phyloP scores from a whole-genome alignment of 2,329 filamentous ascomycete species.

The Penicillium frequentans region DNA sequence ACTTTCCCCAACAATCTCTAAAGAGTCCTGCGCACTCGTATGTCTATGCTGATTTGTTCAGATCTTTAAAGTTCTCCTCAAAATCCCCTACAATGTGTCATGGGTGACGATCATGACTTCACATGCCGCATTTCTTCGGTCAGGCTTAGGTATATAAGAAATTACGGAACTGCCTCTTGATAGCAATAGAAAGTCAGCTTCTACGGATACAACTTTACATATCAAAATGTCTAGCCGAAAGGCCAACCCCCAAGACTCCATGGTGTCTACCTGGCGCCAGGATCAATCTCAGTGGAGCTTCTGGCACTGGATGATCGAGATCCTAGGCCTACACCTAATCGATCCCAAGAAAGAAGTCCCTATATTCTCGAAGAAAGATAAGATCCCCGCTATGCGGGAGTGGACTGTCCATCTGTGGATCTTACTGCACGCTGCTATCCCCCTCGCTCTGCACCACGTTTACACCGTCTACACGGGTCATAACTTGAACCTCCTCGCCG shows the following conservation, averaged over 20 bases:
- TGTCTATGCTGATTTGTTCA: not conserved
- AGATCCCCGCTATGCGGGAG: constrained; percentile 42
- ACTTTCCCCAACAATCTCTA: not conserved
- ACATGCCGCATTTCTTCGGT: not conserved
- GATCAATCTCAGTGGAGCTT: constrained; percentile 26
- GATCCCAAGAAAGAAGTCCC: constrained; percentile 30
- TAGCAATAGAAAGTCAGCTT: not conserved
- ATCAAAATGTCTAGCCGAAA: not conserved
- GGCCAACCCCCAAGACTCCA: constrained; percentile 21
- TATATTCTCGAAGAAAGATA: constrained; percentile 43
- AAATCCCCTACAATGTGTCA: not conserved
- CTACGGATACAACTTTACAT: not conserved
- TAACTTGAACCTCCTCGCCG: constrained; percentile 30
- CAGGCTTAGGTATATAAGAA: not conserved
- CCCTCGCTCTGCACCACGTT: constrained; percentile 40
- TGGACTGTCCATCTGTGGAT: constrained; percentile 43
- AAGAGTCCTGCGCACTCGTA: not conserved
- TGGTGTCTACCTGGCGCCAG: constrained; percentile 32
- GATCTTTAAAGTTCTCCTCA: not conserved
- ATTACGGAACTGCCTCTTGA: not conserved
- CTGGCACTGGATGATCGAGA: constrained; percentile 26
- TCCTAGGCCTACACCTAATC: constrained; percentile 26
- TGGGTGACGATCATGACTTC: not conserved
- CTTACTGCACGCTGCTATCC: constrained; percentile 39
- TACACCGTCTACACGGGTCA: constrained; percentile 31